Base-by-base conservation (phyloP, 2,329 filamentous ascomycete genomes). In the Exophiala xenobiotica region DNA sequence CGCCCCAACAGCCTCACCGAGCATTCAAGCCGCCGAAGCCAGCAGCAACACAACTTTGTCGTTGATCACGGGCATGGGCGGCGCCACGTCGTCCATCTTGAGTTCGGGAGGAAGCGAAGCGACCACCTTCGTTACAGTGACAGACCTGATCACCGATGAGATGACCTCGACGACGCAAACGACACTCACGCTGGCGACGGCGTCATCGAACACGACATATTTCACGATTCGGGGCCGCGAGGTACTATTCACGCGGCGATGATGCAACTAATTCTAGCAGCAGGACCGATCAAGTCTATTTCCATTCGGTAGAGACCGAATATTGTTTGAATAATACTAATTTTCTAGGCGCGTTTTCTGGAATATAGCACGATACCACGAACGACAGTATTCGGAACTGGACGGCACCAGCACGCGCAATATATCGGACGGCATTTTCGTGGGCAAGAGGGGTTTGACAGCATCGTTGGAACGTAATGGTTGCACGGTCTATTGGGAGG, bases 191-290 rank as follows among this genome's bases (percentile, higher is more conserved):
- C 33, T 46, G 9, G 40, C 46, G 16, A 49, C 41, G 20, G 19
- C 51, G 18, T 14, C 42, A n/a, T 8, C 44, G 31, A 41, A 39
- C 33, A 46, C 55, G 19, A 55, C 55, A 35, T 27, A 44, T 26
- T 53, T 55, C 42, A 53, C 44, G 22, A 55, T 58, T 38, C 48
- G 51, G 24, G 55, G 55, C 20, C 48, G 55, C 7, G 45, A 55
- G 26, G 52, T 58, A 12, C 14, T 44, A 20, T 46, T 53, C 18
- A 55, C 49, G 19, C 22, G 20, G 14, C 11, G 9, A 40, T 40
- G 11, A 23, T 35, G 5, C n/a, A n/a, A 9, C 50, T 43, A 16
- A 48, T 20, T 53, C 24, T 40, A 45, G 31, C 14, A 35, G 26
- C 31, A 48, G 47, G 44, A 20, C 5, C 6, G 5, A 16, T 14